phyloP scores from a whole-genome alignment of 2,329 filamentous ascomycete species.

The Fusarium oxysporum region DNA sequence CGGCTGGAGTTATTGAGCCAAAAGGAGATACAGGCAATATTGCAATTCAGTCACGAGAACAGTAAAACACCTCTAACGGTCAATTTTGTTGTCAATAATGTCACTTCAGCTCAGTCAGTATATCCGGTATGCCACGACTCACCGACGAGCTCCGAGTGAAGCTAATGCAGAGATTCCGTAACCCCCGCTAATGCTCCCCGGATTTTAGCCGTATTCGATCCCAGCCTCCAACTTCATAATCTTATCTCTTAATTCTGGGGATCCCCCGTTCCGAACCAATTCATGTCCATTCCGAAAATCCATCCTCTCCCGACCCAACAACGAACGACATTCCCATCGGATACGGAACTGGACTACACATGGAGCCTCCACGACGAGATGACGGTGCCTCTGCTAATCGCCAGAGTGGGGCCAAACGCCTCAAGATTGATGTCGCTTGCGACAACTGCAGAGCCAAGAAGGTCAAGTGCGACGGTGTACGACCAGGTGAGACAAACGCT shows the following conservation, averaged over 20 bases:
- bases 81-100: too few species aligned
- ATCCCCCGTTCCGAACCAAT: conserved; percentile 22
- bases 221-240: neutral
- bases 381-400: neutral
- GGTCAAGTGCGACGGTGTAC: conserved; percentile 56
- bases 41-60: neutral
- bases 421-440: conserved; percentile 58
- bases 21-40: neutral
- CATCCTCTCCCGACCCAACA: neutral
- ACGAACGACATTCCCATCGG: neutral
- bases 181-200: neutral
- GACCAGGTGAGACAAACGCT: conserved; percentile 48
- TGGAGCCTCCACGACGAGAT: conserved; percentile 30
- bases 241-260: neutral
- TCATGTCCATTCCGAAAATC: conserved; percentile 16
- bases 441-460: conserved; percentile 56
- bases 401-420: conserved; percentile 49
- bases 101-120: neutral
- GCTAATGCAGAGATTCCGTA: neutral
- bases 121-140: neutral
- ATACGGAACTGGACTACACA: neutral
- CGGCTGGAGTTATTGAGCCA: neutral
- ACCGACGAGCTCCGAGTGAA: neutral
- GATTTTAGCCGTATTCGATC: neutral
- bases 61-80: neutral